phyloP scores from a whole-genome alignment of 2,329 filamentous ascomycete species.

The Colletotrichum shisoi region DNA sequence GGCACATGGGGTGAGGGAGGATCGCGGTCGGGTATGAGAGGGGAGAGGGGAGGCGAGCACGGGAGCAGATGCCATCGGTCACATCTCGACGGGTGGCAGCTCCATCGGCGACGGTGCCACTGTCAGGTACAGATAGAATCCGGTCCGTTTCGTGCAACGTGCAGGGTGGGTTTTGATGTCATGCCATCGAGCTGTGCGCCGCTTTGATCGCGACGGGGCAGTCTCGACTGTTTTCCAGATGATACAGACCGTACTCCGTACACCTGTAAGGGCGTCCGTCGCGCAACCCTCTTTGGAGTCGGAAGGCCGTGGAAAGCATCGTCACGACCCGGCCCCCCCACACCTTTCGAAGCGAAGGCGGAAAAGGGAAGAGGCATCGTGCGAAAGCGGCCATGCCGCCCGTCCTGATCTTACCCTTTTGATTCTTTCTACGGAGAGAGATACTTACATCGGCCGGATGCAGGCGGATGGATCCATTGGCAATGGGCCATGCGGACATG shows the following conservation, averaged over 20 bases:
- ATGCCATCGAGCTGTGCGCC: slow-evolving; percentile 10
- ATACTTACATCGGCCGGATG: background rate
- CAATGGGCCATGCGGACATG: background rate
- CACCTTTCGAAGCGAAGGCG: background rate
- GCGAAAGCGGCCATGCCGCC: background rate
- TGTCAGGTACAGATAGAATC: background rate
- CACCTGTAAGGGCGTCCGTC: no score
- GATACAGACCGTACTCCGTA: no score
- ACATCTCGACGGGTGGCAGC: slow-evolving; percentile 1
- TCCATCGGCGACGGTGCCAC: background rate
- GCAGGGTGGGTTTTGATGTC: background rate
- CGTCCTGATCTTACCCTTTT: background rate
- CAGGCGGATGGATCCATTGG: background rate
- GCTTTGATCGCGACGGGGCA: background rate
- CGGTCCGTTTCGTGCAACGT: background rate
- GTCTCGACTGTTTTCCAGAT: background rate
- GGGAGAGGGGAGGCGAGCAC: background rate
- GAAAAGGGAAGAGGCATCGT: background rate
- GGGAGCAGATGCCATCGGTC: slow-evolving; percentile 2
- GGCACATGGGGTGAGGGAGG: background rate
- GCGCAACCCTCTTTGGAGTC: no score
- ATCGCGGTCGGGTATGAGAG: slow-evolving; percentile 25
- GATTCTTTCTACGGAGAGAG: background rate
- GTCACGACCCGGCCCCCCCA: no score
- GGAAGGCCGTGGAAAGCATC: no score